A percentile compares a stretch with the other conserved stretches of the same genome.
These are phyloP conservation scores for Suhomyces emberorum DNA, from an alignment of 805 yeast species.

Conservation along the genomic window DNA sequence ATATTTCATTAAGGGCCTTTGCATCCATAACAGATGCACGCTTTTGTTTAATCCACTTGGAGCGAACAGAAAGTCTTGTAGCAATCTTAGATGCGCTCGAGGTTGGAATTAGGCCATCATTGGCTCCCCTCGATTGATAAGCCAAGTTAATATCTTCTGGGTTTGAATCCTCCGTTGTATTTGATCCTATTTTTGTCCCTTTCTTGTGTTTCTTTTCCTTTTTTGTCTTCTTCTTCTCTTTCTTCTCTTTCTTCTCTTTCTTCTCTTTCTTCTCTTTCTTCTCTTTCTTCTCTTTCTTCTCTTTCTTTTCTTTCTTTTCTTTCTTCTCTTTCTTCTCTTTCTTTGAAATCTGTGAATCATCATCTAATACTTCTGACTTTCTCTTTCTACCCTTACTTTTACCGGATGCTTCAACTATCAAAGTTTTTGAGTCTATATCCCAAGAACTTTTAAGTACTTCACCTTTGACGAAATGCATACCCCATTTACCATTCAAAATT, in stretches of 20 bases:
- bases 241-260: slow-evolving; percentile 25
- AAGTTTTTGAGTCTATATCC: slow-evolving; percentile 52
- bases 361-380: slow-evolving; percentile 15
- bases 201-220: slow-evolving; percentile 28
- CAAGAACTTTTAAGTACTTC: slow-evolving; percentile 81
- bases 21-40: slow-evolving; percentile 89
- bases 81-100: slow-evolving; percentile 20
- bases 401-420: slow-evolving; percentile 8
- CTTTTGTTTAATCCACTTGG: slow-evolving; percentile 85
- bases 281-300: slow-evolving; percentile 9
- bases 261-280: slow-evolving; percentile 18
- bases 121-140: slow-evolving; percentile 6
- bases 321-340: slow-evolving; percentile 25
- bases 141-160: slow-evolving; percentile 5
- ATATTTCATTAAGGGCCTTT: slow-evolving; percentile 85
- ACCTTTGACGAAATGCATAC: slow-evolving; percentile 82
- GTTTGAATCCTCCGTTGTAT: slow-evolving; percentile 7
- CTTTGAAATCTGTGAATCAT: slow-evolving; percentile 21
- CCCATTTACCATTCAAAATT: slow-evolving; percentile 82
- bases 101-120: slow-evolving; percentile 5
- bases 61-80: slow-evolving; percentile 57
- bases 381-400: neutral
- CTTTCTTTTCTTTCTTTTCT: slow-evolving; percentile 18
- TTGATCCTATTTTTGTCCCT: slow-evolving; percentile 11
- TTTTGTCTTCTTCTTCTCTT: slow-evolving; percentile 24